Percentiles rank a stretch among this genome's conserved stretches.
Conservation (phyloP, 306 rosid species). For the Prunus davidiana region DNA sequence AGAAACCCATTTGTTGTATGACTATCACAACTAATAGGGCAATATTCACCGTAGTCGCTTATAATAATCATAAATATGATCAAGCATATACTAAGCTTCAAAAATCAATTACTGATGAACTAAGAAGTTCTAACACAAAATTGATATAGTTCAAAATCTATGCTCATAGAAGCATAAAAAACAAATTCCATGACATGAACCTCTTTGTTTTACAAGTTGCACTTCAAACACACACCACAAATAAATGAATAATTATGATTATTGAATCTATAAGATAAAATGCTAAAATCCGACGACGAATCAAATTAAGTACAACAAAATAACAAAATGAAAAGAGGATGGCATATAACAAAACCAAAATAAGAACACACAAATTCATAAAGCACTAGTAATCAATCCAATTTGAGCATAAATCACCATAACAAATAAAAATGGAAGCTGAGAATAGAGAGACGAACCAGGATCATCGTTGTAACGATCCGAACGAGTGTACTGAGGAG, state of each 20-base stretch:
- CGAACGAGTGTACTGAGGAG: slow-evolving; percentile 43
- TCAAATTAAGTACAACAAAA: neutral
- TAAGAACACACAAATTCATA: neutral
- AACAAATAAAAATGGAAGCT: neutral
- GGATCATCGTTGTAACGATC: slow-evolving; percentile 40
- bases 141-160: neutral
- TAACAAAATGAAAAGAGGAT: neutral
- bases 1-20: slow-evolving; percentile 7
- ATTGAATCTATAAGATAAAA: neutral
- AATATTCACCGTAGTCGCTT: neutral
- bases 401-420: neutral
- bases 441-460: slow-evolving; percentile 33
- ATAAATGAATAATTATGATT: neutral
- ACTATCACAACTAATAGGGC: neutral
- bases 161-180: neutral
- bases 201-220: neutral
- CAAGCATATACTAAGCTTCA: neutral
- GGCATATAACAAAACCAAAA: neutral
- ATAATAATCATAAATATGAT: neutral
- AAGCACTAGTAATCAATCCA: neutral
- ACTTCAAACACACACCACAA: neutral
- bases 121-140: neutral
- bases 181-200: neutral
- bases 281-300: neutral
- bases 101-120: neutral